Evolutionary conservation across 2,329 filamentous ascomycete genomes (phyloP).

Genomic region (Rhexocercosporidium sp.): DNA sequence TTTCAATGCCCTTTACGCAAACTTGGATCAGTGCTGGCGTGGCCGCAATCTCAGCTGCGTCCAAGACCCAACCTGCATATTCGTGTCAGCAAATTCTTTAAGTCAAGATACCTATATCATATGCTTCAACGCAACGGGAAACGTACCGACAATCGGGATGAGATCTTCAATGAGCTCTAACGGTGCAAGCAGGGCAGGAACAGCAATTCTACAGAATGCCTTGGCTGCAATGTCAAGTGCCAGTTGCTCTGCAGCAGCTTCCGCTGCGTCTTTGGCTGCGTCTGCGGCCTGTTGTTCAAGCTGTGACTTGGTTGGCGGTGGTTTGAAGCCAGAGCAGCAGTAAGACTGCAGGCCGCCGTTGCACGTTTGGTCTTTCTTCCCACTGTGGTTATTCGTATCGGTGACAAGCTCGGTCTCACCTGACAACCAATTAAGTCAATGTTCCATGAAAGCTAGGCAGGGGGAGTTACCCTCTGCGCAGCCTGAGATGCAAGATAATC

Average conservation of each 20-base stretch:
- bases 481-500: constrained; percentile 39
- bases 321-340: constrained; percentile 42
- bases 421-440: constrained; percentile 9
- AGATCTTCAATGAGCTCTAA: neutral
- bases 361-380: constrained; percentile 43
- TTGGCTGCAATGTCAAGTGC: constrained; percentile 45
- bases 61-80: constrained; percentile 18
- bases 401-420: constrained; percentile 40
- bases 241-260: constrained; percentile 38
- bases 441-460: neutral
- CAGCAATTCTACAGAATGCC: constrained; percentile 44
- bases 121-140: no score
- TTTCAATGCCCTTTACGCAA: constrained; percentile 44
- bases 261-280: constrained; percentile 37
- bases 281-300: constrained; percentile 26
- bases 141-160: neutral
- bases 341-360: constrained; percentile 40
- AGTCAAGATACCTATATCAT: no score
- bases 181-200: constrained; percentile 37
- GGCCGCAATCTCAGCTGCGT: constrained; percentile 32
- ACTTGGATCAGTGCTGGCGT: constrained; percentile 41
- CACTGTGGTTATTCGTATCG: constrained; percentile 41
- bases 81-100: neutral
- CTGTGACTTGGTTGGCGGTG: constrained; percentile 26
- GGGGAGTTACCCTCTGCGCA: constrained; percentile 29